Evolutionary conservation across 768 basidiomycete genomes (phyloP).

Genomic region (Filobasidium wieringae): DNA sequence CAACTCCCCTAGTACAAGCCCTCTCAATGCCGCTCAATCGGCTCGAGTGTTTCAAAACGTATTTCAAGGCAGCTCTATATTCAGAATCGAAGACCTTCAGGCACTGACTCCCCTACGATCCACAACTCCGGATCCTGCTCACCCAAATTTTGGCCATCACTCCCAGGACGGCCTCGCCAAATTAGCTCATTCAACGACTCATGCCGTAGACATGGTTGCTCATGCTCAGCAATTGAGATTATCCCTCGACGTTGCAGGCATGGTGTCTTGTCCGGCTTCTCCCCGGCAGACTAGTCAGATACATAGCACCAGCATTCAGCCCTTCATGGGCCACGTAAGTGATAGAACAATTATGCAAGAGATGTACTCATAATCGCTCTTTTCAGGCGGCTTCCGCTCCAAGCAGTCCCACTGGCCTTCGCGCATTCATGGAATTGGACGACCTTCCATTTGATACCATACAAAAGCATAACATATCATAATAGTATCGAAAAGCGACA

Average conservation of each 20-base stretch:
- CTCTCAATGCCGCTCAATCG: no score
- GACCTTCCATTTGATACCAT: no score
- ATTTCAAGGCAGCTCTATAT: not conserved
- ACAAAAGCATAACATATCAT: no score
- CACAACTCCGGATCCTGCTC: not conserved
- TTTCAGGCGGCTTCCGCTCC: conserved; percentile 2
- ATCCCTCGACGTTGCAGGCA: not conserved
- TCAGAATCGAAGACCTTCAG: not conserved
- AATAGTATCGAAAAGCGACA: no score
- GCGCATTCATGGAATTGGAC: conserved; percentile 9
- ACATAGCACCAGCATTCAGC: conserved; percentile 7
- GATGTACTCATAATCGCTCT: no score
- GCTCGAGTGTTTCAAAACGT: not conserved
- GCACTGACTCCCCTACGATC: not conserved
- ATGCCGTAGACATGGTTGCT: not conserved
- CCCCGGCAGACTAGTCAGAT: not conserved
- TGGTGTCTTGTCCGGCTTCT: not conserved
- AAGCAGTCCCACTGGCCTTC: not conserved
- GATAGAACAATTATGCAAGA: not conserved
- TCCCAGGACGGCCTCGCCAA: no score
- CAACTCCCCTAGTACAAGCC: no score
- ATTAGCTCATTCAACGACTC: no score
- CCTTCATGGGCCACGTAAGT: conserved; percentile 3
- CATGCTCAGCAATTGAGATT: not conserved
- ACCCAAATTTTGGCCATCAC: not conserved